Evolutionary conservation across 345 rosid species (phyloP).

Genomic region (Lumnitzera racemosa): DNA sequence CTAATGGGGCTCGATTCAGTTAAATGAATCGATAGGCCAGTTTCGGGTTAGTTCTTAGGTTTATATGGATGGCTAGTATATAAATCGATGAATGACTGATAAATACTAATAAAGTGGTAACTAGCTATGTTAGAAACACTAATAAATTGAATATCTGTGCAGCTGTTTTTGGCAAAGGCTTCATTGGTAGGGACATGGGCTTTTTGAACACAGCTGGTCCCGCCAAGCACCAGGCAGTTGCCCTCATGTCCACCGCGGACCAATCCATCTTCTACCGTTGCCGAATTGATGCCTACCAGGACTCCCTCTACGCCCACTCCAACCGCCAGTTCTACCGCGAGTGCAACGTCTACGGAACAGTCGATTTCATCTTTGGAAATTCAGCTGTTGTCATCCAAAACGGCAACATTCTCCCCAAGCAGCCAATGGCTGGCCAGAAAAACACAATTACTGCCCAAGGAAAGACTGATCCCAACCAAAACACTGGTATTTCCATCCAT

Average conservation of each 20-base stretch:
- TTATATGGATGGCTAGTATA: too few relatives aligned
- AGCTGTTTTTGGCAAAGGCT: conserved; percentile 49
- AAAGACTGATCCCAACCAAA: conserved; percentile 30
- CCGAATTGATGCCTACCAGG: conserved; percentile 65
- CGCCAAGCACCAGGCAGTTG: conserved; percentile 65
- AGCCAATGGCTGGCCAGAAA: conserved; percentile 46
- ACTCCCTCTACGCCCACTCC: conserved; percentile 66
- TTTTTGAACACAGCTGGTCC: conserved; percentile 80
- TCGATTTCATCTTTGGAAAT: conserved; percentile 75
- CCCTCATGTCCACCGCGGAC: conserved; percentile 51
- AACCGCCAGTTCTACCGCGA: conserved; percentile 87
- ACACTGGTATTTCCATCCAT: conserved; percentile 57
- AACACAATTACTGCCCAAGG: conserved; percentile 60
- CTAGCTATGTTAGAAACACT: too few relatives aligned
- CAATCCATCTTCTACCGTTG: conserved; percentile 59
- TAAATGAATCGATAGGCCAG: too few relatives aligned
- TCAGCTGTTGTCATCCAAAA: conserved; percentile 60
- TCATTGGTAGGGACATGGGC: conserved; percentile 62
- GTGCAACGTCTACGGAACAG: conserved; percentile 71
- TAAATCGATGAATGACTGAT: too few relatives aligned
- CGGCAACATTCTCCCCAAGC: conserved; percentile 43
- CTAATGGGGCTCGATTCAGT: too few relatives aligned
- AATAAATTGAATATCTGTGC: conserved; percentile 3
- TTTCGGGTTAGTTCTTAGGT: too few relatives aligned
- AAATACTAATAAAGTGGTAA: too few relatives aligned